Conservation (phyloP, 2,329 filamentous ascomycete genomes). For the Diaporthe batatas region DNA sequence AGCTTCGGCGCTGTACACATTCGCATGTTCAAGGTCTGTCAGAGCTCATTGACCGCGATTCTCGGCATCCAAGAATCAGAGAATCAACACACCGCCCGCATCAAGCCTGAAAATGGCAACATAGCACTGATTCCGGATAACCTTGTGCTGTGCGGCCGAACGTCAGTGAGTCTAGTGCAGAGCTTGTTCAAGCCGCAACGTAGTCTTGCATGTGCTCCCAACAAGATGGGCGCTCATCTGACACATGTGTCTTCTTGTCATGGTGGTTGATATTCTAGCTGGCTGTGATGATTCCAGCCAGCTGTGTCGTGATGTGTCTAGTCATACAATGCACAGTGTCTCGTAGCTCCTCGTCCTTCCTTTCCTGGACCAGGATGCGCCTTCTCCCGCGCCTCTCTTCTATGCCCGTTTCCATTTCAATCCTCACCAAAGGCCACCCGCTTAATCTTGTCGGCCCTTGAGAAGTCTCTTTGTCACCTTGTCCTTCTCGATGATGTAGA, state of each 20-base stretch:
- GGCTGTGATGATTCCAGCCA: conserved; percentile 36
- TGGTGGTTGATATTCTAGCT: conserved; percentile 28
- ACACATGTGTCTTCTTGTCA: conserved; percentile 17
- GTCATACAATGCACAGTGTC: conserved; percentile 42
- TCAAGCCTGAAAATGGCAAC: background rate
- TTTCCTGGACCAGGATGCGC: conserved; percentile 34
- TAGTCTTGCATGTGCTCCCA: background rate
- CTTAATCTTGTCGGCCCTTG: conserved; percentile 95
- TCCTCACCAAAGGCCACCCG: background rate
- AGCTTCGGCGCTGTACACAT: background rate
- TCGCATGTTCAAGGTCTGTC: background rate
- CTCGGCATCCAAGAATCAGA: background rate
- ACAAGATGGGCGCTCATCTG: background rate
- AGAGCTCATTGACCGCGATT: too few species aligned
- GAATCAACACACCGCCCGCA: background rate
- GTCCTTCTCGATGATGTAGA: conserved; percentile 99
- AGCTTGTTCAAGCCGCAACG: background rate
- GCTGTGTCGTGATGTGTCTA: conserved; percentile 41
- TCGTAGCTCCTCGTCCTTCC: conserved; percentile 38
- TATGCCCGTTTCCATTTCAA: conserved; percentile 15
- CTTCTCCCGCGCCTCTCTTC: conserved; percentile 18
- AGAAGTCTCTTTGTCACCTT: conserved; percentile 99
- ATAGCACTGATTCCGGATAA: background rate
- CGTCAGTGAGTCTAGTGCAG: background rate
- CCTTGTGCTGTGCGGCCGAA: background rate